phyloP scores from a whole-genome alignment of 164 flowering plant genomes.

The Kingdonia uniflora region DNA sequence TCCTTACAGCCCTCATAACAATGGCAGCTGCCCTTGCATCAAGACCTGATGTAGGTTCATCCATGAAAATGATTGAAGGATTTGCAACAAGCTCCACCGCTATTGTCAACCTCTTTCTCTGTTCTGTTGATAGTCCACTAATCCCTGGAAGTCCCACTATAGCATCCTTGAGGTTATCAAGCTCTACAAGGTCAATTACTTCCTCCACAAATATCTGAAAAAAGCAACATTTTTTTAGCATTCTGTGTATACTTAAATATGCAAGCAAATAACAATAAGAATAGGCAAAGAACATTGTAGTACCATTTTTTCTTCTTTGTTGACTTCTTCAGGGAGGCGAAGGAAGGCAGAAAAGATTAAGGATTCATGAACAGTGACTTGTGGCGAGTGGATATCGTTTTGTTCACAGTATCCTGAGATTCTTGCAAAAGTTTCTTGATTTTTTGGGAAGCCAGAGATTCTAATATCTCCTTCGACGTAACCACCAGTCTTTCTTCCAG shows the following conservation, averaged over 20 bases:
- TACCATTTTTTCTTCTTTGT: slow-evolving; percentile 71
- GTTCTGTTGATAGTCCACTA: slow-evolving; percentile 95
- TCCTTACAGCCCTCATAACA: slow-evolving; percentile 97
- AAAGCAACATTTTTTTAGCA: neutral
- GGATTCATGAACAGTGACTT: slow-evolving; percentile 50
- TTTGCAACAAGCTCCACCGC: slow-evolving; percentile 99
- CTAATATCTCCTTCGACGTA: slow-evolving; percentile 3
- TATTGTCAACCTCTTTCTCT: slow-evolving; percentile 92
- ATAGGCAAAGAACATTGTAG: neutral
- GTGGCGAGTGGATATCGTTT: slow-evolving; percentile 33
- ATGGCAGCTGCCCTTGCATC: slow-evolving; percentile 99
- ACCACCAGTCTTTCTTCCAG: slow-evolving; percentile 5
- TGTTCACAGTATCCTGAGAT: slow-evolving; percentile 27
- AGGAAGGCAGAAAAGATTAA: slow-evolving; percentile 91
- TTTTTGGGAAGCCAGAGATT: slow-evolving; percentile 6
- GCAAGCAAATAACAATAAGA: neutral
- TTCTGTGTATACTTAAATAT: neutral
- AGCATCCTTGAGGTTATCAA: slow-evolving; percentile 72
- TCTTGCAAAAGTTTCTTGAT: slow-evolving; percentile 7
- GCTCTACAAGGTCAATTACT: slow-evolving; percentile 92
- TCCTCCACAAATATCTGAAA: slow-evolving; percentile 79
- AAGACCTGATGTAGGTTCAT: slow-evolving; percentile 99
- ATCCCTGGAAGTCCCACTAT: slow-evolving; percentile 92
- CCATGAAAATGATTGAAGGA: slow-evolving; percentile 99
- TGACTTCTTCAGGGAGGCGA: slow-evolving; percentile 73